Evolutionary conservation across 139 green algal genomes (phyloP), one percentile per base, ranked within the genome.

Genomic region (Coelastrella sp.): DNA sequence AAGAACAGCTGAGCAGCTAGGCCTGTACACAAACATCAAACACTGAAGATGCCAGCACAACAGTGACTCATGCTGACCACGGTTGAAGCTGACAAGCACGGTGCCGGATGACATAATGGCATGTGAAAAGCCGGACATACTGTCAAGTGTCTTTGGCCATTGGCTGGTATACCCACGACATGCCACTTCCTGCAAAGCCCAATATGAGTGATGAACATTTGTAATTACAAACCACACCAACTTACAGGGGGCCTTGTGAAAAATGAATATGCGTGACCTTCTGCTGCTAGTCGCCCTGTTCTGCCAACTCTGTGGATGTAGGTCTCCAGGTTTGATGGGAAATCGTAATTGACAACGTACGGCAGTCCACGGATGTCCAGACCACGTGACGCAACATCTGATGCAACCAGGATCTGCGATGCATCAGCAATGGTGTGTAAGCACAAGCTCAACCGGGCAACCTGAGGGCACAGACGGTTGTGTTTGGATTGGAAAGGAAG

Each of bases 261-360:
- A 93, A 99, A 98, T 75, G 91, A 96, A 88, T 94, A 98, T 13
- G 97, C 95, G 66, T 99, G 97, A 47, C 98, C 98, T 59, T 94
- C 92, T 13, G 94, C 93, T 32, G 96, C 95, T 78, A 99, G 94
- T 4, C 98, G 95, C 3, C 98, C 98, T 2, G 98, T 99, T 20
- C 98, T 93, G 0, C 98, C 98, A 68, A 99, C 97, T 5, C 97
- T 92, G 94, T 99, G 98, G 22, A 99, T 95, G 94, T 99, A 99
- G 5, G 95, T 93, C 79, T 99, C 97, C 17, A 99, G 86, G 56
- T 90, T 95, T 56, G 75, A 57, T 20, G 98, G 97, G 91, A 98
- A 98, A 87, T 99, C 97, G 80, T 98, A 99, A 92, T 98, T 98
- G 58, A 99, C 95, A 0, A 98, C 94, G 83, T 98, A 97, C 17